Evolutionary conservation across 169 alveolate genomes (phyloP).

Genomic region (Besnoitia besnoiti): DNA sequence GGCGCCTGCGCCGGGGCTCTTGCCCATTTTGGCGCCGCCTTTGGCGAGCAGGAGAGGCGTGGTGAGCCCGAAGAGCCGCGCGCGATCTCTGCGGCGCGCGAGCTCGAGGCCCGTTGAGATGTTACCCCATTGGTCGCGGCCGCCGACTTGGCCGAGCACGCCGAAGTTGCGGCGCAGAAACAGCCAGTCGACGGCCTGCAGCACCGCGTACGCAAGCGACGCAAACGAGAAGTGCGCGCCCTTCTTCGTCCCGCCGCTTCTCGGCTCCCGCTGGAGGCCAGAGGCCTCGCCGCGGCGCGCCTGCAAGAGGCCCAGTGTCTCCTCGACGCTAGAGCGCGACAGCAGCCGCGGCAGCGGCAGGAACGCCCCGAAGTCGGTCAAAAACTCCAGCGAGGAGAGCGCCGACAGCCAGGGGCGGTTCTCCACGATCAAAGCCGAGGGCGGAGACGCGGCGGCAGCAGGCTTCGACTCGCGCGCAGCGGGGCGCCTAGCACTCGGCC

Average conservation of each 20-base stretch:
- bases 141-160: conserved; percentile 83
- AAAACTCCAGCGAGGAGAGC: background rate
- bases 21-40: conserved; percentile 2
- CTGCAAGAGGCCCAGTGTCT: background rate
- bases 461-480: too few relatives aligned
- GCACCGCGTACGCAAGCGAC: conserved; percentile 80
- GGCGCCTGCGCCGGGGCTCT: background rate
- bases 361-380: background rate
- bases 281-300: too few relatives aligned
- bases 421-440: background rate
- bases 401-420: background rate
- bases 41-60: background rate
- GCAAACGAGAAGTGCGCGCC: conserved; percentile 59
- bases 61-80: background rate
- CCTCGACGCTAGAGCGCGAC: background rate
- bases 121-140: conserved; percentile 87
- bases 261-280: background rate
- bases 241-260: background rate
- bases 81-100: conserved; percentile 53
- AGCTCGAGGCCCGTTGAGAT: conserved; percentile 83
- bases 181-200: conserved; percentile 83
- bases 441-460: background rate
- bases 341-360: background rate
- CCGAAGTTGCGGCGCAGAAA: conserved; percentile 73
- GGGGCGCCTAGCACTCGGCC: too few relatives aligned